A percentile compares a stretch with the other conserved stretches of the same genome.
Evolutionary conservation across 2,329 filamentous ascomycete genomes (phyloP).

Genomic region (Fusarium beomiforme): DNA sequence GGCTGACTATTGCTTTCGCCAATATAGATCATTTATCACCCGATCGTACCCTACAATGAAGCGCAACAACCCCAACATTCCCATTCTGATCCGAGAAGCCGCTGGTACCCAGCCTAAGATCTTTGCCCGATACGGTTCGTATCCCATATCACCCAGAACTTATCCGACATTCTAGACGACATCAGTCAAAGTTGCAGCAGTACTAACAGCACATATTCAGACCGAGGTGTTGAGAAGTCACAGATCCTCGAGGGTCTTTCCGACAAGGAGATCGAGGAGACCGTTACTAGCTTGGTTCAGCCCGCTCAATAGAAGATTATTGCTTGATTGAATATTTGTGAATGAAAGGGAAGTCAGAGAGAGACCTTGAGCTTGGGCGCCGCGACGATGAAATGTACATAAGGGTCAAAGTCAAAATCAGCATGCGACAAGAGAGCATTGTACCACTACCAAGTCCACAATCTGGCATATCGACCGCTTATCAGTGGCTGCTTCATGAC

Average conservation of each 20-base stretch:
- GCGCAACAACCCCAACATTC: constrained; percentile 94
- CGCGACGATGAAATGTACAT: constrained; percentile 41
- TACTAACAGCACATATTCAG: constrained; percentile 46
- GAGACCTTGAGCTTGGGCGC: neutral
- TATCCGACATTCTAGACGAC: neutral
- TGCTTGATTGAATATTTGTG: neutral
- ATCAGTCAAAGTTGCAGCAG: neutral
- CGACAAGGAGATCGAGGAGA: constrained; percentile 70
- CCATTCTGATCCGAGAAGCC: constrained; percentile 95
- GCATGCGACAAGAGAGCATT: constrained; percentile 35
- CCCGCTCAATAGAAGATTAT: constrained; percentile 25
- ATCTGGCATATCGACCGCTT: neutral
- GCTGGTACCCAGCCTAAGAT: constrained; percentile 84
- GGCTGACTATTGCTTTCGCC: constrained; percentile 22
- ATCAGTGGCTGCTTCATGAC: neutral
- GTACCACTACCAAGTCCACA: constrained; percentile 27
- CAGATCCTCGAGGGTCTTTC: constrained; percentile 67
- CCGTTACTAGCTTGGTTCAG: constrained; percentile 66
- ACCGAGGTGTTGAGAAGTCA: constrained; percentile 66
- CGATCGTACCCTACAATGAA: constrained; percentile 98
- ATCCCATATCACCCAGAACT: neutral
- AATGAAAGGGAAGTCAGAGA: constrained; percentile 6
- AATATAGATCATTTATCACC: constrained; percentile 82
- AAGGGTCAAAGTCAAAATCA: constrained; percentile 31
- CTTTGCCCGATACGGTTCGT: constrained; percentile 88